Evolutionary conservation across 2,329 filamentous ascomycete genomes (phyloP).

Genomic region (Aspergillus udagawae): DNA sequence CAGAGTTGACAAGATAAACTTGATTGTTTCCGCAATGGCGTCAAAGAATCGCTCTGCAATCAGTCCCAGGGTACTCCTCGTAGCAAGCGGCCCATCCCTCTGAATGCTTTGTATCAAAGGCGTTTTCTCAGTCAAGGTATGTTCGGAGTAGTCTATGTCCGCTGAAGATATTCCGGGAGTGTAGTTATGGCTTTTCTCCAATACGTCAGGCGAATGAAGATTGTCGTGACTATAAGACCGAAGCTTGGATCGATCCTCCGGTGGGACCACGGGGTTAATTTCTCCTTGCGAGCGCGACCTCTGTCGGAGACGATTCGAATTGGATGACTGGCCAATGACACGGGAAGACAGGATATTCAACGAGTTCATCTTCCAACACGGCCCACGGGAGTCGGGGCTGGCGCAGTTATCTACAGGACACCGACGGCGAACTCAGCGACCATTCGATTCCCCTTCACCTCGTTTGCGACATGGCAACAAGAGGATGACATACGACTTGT

Average conservation of each 20-base stretch:
- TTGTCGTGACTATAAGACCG: slow-evolving; percentile 43
- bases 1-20: slow-evolving; percentile 73
- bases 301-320: slow-evolving; percentile 45
- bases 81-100: slow-evolving; percentile 34
- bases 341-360: slow-evolving; percentile 88
- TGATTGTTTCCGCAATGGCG: slow-evolving; percentile 69
- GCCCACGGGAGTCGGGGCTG: slow-evolving; percentile 44
- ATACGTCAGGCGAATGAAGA: slow-evolving; percentile 28
- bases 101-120: slow-evolving; percentile 55
- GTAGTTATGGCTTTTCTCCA: slow-evolving; percentile 27
- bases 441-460: neutral
- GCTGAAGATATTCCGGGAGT: slow-evolving; percentile 18
- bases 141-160: slow-evolving; percentile 26
- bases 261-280: slow-evolving; percentile 29
- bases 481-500: slow-evolving; percentile 9
- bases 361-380: slow-evolving; percentile 79
- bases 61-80: slow-evolving; percentile 41
- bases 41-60: slow-evolving; percentile 67
- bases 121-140: slow-evolving; percentile 60
- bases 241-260: slow-evolving; percentile 33
- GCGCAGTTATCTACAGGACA: slow-evolving; percentile 31
- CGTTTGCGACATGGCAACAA: neutral
- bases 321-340: slow-evolving; percentile 61
- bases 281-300: slow-evolving; percentile 53
- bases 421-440: slow-evolving; percentile 16